Base-by-base conservation (phyloP, 2,329 filamentous ascomycete species). In the Trichophyton verrucosum region DNA sequence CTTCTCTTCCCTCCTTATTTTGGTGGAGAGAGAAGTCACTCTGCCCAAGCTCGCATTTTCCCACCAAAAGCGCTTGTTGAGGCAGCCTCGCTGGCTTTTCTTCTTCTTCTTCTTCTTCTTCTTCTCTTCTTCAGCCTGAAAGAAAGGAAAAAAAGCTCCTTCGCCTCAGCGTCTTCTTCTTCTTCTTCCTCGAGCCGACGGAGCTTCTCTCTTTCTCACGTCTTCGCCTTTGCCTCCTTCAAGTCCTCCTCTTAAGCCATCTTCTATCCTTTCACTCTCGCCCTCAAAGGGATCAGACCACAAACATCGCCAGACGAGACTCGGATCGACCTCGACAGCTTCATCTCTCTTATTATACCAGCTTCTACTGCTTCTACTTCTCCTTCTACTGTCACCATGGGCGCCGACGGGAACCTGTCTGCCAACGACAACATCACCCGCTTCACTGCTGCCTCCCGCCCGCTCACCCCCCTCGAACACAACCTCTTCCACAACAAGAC, bases 401-500 rank as follows among this genome's bases (percentile, higher is more conserved):
- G 76, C 69, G 75, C 77, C 71, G 75, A 78, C 71, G 79, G 80
- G 73, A 75, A 78, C 68, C 71, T 80, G 69, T 90, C 88, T 74
- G 27, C 89, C 77, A 96, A 99, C 82, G 94, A 99, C 82, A 97
- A 97, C 81, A 97, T 99, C 80, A 87, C 88, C 77, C 91, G 94
- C 70, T 99, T 99, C 78, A 84, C 86, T 70, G 90, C 92, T 71
- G 90, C 94, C 69, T 96, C 90, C 81, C 86, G 94, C 73, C 89
- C 91, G 66, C 78, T 95, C 80, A 96, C 88, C 82, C 94, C 94
- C 69, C 86, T 89, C 68, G 82, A 85, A 72, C 89, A 96, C 78
- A 88, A 89, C 65, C 89, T 99, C 73, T 99, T 97, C 86, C 94
- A 94, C 83, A 86, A 91, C 80, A 99, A 97, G 89, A 97, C 94